phyloP scores from a whole-genome alignment of 2,329 filamentous ascomycete genomes.

The Paraphoma chrysanthemicola region DNA sequence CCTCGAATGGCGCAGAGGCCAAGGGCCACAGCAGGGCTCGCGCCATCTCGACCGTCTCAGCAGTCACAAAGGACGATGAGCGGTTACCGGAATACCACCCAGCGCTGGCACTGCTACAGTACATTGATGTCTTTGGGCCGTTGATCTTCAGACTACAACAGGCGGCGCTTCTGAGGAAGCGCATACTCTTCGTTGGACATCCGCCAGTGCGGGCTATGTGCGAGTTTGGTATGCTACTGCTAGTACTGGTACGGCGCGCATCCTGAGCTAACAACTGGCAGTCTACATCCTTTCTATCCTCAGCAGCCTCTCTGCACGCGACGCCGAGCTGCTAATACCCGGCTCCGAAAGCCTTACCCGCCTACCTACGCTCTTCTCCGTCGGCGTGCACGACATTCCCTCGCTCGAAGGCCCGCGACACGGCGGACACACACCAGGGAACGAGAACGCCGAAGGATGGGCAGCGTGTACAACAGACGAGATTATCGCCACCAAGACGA shows the following conservation, averaged over 20 bases:
- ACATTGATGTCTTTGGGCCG: conserved; percentile 86
- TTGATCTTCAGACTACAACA: conserved; percentile 91
- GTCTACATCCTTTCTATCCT: conserved; percentile 95
- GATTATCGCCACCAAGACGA: conserved; percentile 84
- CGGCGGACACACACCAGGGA: conserved; percentile 50
- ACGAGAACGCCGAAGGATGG: conserved; percentile 69
- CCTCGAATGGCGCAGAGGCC: not conserved
- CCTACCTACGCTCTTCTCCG: conserved; percentile 84
- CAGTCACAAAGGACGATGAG: conserved; percentile 66
- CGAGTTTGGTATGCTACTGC: conserved; percentile 75
- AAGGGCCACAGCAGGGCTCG: conserved; percentile 39
- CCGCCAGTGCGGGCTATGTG: conserved; percentile 85
- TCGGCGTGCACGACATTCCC: conserved; percentile 92
- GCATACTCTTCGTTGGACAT: conserved; percentile 85
- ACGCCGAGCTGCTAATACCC: conserved; percentile 72
- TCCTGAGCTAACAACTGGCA: conserved; percentile 43
- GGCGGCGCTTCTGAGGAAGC: conserved; percentile 82
- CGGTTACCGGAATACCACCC: conserved; percentile 81
- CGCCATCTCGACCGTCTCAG: conserved; percentile 60
- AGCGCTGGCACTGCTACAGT: conserved; percentile 78
- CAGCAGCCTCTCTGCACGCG: conserved; percentile 81
- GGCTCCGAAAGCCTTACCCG: conserved; percentile 67
- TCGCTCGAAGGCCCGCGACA: conserved; percentile 65
- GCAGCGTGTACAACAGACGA: conserved; percentile 96
- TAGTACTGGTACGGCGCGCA: no score